Conservation (phyloP, 345 rosid species). For the Citrus unshiu region DNA sequence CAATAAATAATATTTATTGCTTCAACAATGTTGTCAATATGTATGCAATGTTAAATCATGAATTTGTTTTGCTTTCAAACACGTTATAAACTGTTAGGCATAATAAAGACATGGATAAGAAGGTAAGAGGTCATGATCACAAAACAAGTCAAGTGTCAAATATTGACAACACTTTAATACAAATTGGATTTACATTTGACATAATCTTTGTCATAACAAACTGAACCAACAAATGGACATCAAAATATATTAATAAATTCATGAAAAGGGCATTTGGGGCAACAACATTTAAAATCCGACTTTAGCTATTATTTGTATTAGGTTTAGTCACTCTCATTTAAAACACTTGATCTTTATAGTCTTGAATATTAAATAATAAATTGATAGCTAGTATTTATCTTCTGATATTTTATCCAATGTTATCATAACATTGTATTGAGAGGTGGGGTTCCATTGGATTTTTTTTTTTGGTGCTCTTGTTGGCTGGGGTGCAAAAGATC, state of each 20-base stretch:
- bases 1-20: too few species aligned
- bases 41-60: not conserved
- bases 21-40: not conserved
- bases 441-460: not conserved
- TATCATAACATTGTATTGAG: not conserved
- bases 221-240: not conserved
- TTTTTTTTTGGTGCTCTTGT: not conserved
- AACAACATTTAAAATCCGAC: not conserved
- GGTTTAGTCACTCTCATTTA: not conserved
- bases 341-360: not conserved
- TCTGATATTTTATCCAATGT: not conserved
- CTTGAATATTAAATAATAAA: not conserved
- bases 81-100: not conserved
- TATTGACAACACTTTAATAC: not conserved
- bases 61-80: not conserved
- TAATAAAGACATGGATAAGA: not conserved
- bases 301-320: not conserved
- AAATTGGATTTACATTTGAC: not conserved
- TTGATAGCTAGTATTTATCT: not conserved
- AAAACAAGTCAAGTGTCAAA: not conserved
- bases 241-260: not conserved
- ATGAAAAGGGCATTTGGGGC: constrained; percentile 1
- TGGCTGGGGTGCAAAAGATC: not conserved
- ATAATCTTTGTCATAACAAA: not conserved
- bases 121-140: not conserved